Evolutionary conservation across 805 yeast species (phyloP), one percentile per base, ranked within the genome.

Genomic region (Lipomyces spencermartinsiae): DNA sequence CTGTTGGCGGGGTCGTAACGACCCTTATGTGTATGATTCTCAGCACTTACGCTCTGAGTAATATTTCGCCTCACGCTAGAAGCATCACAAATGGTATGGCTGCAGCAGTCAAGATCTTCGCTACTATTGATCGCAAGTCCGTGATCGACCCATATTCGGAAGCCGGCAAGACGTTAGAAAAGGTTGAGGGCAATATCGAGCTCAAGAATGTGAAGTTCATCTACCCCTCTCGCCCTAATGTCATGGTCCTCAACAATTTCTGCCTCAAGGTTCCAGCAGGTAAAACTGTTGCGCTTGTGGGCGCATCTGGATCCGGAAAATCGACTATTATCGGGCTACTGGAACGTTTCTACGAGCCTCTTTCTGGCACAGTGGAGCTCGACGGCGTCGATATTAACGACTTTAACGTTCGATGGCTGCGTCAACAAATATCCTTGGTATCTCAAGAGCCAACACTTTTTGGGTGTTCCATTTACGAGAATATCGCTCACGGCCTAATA

Each of bases 211-310:
- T 76, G 29, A 57, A 58, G 51, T 75, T 74, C 58, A 65, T 75
- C 19, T 76, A 76, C 37, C 78, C 78, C 1, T 70, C 78, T 1
- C 68, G 78, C 3, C 75, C 77, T 2, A 69, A 74, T 35, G 76
- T 74, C 14, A 63, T 72, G 19, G 71, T 75, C 14, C 59, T 76
- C 33, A 62, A 68, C 8, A 68, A 75, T 62, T 67, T 75, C 59
- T 54, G 64, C 35, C 69, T 76, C 16, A 53, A 56, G 4, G 58
- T 76, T 86, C 92, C 93, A 4, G 89, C 93, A 1, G 97, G 97
- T 9, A 78, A 87, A 73, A 91, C 90, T 73, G 93, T 92, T 49
- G 97, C 97, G 12, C 86, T 92, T 73, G 97, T 92, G 19, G 97
- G 97, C 1, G 89, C 96, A 93, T 1, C 88, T 91, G n/a, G 97